Base-by-base conservation (phyloP, 768 basidiomycete genomes). In the Tremella fuciformis region DNA sequence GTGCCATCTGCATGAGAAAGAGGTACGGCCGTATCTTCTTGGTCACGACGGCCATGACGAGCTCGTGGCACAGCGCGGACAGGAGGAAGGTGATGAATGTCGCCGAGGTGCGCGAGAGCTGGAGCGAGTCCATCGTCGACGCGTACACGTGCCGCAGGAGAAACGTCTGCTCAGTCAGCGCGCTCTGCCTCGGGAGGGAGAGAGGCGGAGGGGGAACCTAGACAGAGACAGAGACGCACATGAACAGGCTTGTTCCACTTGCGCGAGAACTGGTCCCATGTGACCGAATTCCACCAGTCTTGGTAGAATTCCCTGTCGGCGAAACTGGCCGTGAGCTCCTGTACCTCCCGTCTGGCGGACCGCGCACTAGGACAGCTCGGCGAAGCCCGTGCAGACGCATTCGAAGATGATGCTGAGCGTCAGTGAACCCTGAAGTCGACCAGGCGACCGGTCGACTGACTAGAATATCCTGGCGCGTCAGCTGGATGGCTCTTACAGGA, bases 241-340 rank as follows among this genome's bases (percentile, higher is more conserved):
- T 98, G 87, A 29, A 97, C 94, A 11, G 94, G 94, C 42, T 89
- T 91, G 79, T 98, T 98, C 94, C 96, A 98, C 79, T 94, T 93
- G 44, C 96, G 86, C 2, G 93, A 89, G 76, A 94, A 97, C 76
- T 97, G 91, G 66, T 97, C 94, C 89, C 88, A 92, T 1, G 91
- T 89, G 0, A 88, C 91, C 6, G 91, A 91, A 77, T 98, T 98
- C 94, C 94, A 97, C 90, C 93, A 97, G 75, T 96, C 94, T 78
- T 92, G 89, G 73, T 98, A 99, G 77, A 98, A 99, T 65, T 91
- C 88, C 47, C 94, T 82, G 74, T 99, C 94, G n/a, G 91, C 90
- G 71, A 99, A 99, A 74, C 89, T 91, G 62, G 22, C 6, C 16
- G 50, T 49, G 34, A 24, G 40, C 53, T 6, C 22, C 21, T 39